A percentile compares a stretch with the other conserved stretches of the same genome.
Conservation (phyloP, 2,329 filamentous ascomycete species). For the Colletotrichum eremochloae region DNA sequence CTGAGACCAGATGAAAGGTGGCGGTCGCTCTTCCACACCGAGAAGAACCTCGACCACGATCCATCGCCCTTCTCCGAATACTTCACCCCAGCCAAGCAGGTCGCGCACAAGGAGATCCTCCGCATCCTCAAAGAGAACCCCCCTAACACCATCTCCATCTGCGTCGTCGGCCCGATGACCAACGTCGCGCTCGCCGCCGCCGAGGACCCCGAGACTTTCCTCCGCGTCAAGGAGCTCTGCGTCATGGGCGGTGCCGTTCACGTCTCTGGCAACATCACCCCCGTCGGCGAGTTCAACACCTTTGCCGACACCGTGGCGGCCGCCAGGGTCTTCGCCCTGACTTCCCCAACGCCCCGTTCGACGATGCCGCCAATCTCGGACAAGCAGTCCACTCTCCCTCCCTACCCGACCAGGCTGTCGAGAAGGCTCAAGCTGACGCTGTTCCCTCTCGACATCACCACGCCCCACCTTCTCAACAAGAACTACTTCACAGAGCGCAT, state of each 20-base stretch:
- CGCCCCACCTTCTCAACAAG: slow-evolving; percentile 74
- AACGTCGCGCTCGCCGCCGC: slow-evolving; percentile 91
- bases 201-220: slow-evolving; percentile 89
- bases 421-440: slow-evolving; percentile 75
- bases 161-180: slow-evolving; percentile 92
- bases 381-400: slow-evolving; percentile 63
- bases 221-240: slow-evolving; percentile 89
- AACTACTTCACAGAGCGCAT: slow-evolving; percentile 71
- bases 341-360: slow-evolving; percentile 77
- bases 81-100: slow-evolving; percentile 82
- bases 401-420: slow-evolving; percentile 75
- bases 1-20: slow-evolving; percentile 81
- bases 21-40: slow-evolving; percentile 73
- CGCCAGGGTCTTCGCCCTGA: slow-evolving; percentile 82
- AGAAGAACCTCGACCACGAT: slow-evolving; percentile 46
- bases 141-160: slow-evolving; percentile 86
- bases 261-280: slow-evolving; percentile 84
- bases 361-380: slow-evolving; percentile 81
- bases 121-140: slow-evolving; percentile 86
- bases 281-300: slow-evolving; percentile 94
- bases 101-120: slow-evolving; percentile 90
- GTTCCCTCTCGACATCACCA: slow-evolving; percentile 84
- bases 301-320: slow-evolving; percentile 88
- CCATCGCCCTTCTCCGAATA: slow-evolving; percentile 61
- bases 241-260: slow-evolving; percentile 94